Conservation (phyloP, 495 filamentous ascomycete species). For the Penicillium verhagenii region DNA sequence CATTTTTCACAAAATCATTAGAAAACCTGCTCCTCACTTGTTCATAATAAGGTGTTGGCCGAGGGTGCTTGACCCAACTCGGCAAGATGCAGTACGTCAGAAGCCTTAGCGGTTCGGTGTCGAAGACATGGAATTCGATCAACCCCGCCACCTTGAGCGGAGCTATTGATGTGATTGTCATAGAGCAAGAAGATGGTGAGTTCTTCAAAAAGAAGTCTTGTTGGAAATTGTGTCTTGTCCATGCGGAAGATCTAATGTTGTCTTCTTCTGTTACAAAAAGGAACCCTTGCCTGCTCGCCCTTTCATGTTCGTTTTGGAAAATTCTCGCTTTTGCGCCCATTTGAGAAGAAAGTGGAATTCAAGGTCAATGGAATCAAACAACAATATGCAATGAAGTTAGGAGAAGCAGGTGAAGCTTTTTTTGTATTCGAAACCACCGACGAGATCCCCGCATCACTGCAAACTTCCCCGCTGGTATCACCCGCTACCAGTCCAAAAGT, state of each 20-base stretch:
- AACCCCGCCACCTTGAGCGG: slow-evolving; percentile 96
- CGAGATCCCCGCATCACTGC: slow-evolving; percentile 81
- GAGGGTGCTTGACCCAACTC: slow-evolving; percentile 20
- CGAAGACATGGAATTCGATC: slow-evolving; percentile 99
- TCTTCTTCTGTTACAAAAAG: too few species aligned
- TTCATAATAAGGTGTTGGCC: slow-evolving; percentile 6
- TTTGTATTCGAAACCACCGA: slow-evolving; percentile 96
- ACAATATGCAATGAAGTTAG: slow-evolving; percentile 96
- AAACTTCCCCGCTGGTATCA: slow-evolving; percentile 91
- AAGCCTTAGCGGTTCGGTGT: slow-evolving; percentile 91
- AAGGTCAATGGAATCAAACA: slow-evolving; percentile 89
- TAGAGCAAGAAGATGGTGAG: slow-evolving; percentile 91
- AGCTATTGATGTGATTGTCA: slow-evolving; percentile 98
- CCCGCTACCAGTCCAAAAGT: slow-evolving; percentile 75
- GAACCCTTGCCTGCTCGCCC: slow-evolving; percentile 82
- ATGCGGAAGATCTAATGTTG: too few species aligned
- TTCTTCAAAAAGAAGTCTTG: too few species aligned
- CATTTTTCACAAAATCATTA: too few species aligned
- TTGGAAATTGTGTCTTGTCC: too few species aligned
- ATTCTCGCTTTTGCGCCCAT: slow-evolving; percentile 91
- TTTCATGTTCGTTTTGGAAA: slow-evolving; percentile 99
- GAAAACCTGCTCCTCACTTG: too few species aligned
- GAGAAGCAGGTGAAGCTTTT: slow-evolving; percentile 96
- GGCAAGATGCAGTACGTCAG: slow-evolving; percentile 93
- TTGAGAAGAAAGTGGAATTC: slow-evolving; percentile 99